Conservation (phyloP, 73 alveolate species). For the Stentor roeselii region DNA sequence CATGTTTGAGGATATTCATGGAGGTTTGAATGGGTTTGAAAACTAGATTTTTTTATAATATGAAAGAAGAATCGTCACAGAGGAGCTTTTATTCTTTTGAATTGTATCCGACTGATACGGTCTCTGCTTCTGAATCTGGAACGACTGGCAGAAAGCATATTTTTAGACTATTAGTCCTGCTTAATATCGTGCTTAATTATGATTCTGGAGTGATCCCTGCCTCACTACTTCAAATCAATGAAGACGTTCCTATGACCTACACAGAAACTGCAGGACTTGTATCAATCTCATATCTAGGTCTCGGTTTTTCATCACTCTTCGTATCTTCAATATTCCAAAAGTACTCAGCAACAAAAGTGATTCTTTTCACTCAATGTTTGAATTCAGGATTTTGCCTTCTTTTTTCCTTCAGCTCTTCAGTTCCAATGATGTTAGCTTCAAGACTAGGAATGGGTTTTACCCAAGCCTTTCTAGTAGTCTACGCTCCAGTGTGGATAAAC, state of each 20-base stretch:
- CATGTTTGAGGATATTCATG: no score
- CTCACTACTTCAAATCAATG: constrained; percentile 74
- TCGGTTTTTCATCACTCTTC: constrained; percentile 68
- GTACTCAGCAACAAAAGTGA: constrained; percentile 63
- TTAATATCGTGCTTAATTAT: constrained; percentile 76
- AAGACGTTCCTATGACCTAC: constrained; percentile 68
- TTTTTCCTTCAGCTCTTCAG: background rate
- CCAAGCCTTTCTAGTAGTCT: constrained; percentile 64
- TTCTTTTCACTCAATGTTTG: constrained; percentile 55
- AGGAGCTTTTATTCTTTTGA: no score
- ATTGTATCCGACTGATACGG: no score
- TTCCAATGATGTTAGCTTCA: constrained; percentile 56
- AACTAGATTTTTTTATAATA: no score
- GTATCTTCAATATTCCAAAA: constrained; percentile 69
- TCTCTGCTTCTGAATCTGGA: background rate
- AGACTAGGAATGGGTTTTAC: constrained; percentile 71
- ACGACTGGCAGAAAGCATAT: background rate
- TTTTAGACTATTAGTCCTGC: constrained; percentile 26
- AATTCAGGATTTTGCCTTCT: constrained; percentile 40
- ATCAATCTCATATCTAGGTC: constrained; percentile 83
- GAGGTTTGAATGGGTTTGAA: no score
- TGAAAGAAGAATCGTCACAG: no score
- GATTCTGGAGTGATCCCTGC: constrained; percentile 98
- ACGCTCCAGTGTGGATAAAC: constrained; percentile 96
- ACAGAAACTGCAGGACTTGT: constrained; percentile 56